Base-by-base conservation (phyloP, 1,284 basidiomycete species). In the Ganoderma leucocontextum region DNA sequence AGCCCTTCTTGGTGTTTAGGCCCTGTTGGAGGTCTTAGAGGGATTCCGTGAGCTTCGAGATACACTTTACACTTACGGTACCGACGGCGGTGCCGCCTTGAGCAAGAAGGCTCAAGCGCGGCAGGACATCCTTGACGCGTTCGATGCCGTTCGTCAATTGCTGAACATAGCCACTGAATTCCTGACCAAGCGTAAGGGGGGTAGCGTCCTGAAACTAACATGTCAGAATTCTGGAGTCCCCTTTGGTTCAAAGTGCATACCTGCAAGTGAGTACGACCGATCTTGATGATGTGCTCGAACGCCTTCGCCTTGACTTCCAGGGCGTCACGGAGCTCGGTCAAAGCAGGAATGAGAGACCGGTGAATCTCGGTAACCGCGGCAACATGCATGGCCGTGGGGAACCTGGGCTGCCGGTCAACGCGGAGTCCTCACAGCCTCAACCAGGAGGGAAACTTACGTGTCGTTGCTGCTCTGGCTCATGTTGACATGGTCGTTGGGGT, bases 401-500 rank as follows among this genome's bases (percentile, higher is more conserved):
- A 99, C 35, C 95, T 97, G 71, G 1, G 49, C 29, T 25, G 33
- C 29, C 33, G 19, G 29, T 57, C 12, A 68, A 61, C 25, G 38
- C 42, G 29, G 15, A 35, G 44, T 36, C n/a, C 44, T 12, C 38
- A 13, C 5, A 57, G 9, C 17, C 12, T 10, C 1, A 39, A 19
- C 52, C 44, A 33, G 17, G 22, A n/a, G 22, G 17, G 25, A 35
- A 29, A 80, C 86, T 73, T 78, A 95, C 94, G 97, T 97, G 83
- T 99, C 98, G 80, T 99, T 99, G 79, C 96, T 98, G 75, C 95
- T 97, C 83, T 99, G 98, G 80, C 95, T 96, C 94, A 95, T 98
- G 86, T 99, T 99, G 78, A 99, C 97, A 84, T 99, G 98, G 81
- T 99, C 98, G 81, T 99, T 99, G 57, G 98, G 98, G 82, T 99